A percentile compares a stretch with the other conserved stretches of the same genome.
These are phyloP conservation scores for Ananas comosus DNA, from an alignment of 176 grass and related monocot genomes.

Conservation along the genomic window DNA sequence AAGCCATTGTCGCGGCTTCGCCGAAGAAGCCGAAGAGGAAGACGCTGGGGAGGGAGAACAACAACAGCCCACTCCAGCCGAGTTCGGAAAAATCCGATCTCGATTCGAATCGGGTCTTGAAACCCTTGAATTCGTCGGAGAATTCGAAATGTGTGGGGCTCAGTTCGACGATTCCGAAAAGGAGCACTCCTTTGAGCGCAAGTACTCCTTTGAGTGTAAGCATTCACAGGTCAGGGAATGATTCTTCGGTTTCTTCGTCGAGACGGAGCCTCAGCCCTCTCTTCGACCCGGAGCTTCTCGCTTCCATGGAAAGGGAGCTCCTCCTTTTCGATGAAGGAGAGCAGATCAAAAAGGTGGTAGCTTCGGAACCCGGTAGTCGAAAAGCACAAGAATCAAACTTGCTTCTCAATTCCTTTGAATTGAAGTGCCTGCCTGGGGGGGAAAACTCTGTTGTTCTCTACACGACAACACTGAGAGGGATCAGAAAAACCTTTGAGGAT, in stretches of 20 bases:
- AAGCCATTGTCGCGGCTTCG: slow-evolving; percentile 22
- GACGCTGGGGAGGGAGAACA: background rate
- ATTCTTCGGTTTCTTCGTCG: background rate
- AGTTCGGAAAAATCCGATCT: slow-evolving; percentile 27
- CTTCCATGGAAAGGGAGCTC: slow-evolving; percentile 8
- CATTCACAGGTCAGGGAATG: background rate
- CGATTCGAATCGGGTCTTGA: no score
- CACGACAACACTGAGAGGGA: slow-evolving; percentile 67
- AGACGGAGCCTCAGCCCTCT: slow-evolving; percentile 14
- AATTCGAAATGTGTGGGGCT: background rate
- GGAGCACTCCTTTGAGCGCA: slow-evolving; percentile 2
- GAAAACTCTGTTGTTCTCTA: slow-evolving; percentile 57
- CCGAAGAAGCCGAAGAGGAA: slow-evolving; percentile 14
- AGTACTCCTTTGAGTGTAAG: background rate
- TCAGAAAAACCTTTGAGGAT: slow-evolving; percentile 68
- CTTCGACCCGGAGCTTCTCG: slow-evolving; percentile 19
- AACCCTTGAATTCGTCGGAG: background rate
- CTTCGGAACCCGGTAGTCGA: slow-evolving; percentile 4
- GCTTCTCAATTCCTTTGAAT: background rate
- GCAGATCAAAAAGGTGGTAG: slow-evolving; percentile 28
- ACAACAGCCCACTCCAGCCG: slow-evolving; percentile 20
- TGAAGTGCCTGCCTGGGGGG: slow-evolving; percentile 22
- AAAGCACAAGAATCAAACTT: background rate
- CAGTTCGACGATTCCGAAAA: slow-evolving; percentile 25
- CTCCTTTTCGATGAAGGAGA: slow-evolving; percentile 18